Percentiles rank a stretch among this genome's conserved stretches.
Conservation (phyloP, 441 rosid species). For the Syzygium syzygioides region DNA sequence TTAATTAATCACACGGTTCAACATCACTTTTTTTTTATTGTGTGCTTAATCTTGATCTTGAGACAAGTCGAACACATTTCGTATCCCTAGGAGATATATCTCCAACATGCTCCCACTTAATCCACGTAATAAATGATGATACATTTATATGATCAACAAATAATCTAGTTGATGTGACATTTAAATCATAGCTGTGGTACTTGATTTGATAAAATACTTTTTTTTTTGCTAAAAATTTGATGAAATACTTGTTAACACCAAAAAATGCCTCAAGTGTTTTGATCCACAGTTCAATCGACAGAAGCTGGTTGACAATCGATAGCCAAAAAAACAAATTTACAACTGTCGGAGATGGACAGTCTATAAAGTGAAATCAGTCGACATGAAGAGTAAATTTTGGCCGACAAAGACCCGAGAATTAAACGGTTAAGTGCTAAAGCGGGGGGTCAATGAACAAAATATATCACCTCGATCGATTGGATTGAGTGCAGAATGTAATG, state of each 20-base stretch:
- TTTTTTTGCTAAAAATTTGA: no score
- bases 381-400: not conserved
- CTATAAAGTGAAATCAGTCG: not conserved
- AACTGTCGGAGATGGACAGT: not conserved
- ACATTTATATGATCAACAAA: not conserved
- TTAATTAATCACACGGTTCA: not conserved
- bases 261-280: not conserved
- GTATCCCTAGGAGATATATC: not conserved
- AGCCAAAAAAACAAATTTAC: not conserved
- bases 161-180: not conserved
- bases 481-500: not conserved
- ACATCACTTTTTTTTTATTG: not conserved
- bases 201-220: not conserved
- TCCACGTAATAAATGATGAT: not conserved
- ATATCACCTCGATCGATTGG: not conserved
- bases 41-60: not conserved
- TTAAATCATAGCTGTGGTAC: not conserved
- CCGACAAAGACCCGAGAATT: not conserved
- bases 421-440: not conserved
- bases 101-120: not conserved
- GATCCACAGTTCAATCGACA: not conserved
- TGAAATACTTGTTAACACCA: not conserved
- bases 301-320: not conserved
- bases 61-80: not conserved
- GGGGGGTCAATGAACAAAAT: not conserved